A percentile compares a stretch with the other conserved stretches of the same genome.
Conservation (phyloP, 1,284 basidiomycete species). For the Rhodotorula sp. region DNA sequence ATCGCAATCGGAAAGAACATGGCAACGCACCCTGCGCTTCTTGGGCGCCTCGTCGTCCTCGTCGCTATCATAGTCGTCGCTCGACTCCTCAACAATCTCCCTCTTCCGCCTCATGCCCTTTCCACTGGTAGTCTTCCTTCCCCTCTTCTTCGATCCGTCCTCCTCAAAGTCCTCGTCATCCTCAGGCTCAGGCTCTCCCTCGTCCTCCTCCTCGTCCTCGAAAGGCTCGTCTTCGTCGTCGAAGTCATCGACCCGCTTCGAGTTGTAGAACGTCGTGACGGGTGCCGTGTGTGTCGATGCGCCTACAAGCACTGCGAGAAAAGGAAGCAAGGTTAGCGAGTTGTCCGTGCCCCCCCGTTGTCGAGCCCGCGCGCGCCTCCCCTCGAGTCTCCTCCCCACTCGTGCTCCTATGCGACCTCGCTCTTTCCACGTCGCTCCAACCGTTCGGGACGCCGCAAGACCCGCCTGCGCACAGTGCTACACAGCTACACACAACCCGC, state of each 20-base stretch:
- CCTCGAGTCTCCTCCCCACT: no score
- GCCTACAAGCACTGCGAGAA: not conserved
- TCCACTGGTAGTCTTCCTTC: not conserved
- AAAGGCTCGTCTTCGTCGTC: conserved; percentile 15
- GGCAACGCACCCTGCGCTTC: conserved; percentile 6
- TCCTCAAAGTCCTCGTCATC: conserved; percentile 22
- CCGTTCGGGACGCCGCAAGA: no score
- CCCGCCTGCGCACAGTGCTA: no score
- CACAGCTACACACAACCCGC: no score
- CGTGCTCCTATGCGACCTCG: no score
- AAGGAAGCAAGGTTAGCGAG: not conserved
- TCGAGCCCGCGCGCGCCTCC: no score
- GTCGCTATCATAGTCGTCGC: conserved; percentile 17
- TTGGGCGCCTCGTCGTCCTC: conserved; percentile 10
- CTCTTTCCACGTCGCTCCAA: no score
- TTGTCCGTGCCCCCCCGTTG: not conserved
- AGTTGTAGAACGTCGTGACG: not conserved
- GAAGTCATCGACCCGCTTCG: conserved; percentile 11
- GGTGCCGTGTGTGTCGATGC: not conserved
- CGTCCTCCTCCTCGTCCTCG: conserved; percentile 24
- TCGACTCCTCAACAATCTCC: conserved; percentile 15
- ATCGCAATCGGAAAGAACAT: not conserved
- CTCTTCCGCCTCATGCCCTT: conserved; percentile 6
- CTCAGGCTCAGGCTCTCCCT: conserved; percentile 19
- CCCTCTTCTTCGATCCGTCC: not conserved